Percentiles rank a stretch among this genome's conserved stretches.
Evolutionary conservation across 148 eudicot species (phyloP).

Genomic region (Bassia scoparia): DNA sequence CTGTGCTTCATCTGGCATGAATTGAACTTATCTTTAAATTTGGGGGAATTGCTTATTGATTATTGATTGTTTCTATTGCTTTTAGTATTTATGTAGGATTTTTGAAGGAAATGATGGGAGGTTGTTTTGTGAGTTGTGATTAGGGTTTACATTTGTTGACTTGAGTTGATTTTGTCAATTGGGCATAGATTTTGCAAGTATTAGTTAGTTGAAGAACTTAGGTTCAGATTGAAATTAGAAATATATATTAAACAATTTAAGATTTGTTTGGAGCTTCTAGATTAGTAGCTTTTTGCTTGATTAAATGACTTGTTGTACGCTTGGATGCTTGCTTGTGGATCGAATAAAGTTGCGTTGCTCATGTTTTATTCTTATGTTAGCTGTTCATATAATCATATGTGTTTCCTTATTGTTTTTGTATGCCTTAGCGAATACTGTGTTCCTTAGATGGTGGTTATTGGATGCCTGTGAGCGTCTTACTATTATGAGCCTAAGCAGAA

Average conservation of each 20-base stretch:
- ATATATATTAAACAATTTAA: neutral
- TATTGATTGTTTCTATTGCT: neutral
- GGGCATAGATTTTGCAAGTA: neutral
- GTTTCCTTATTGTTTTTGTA: too few relatives aligned
- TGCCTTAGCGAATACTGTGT: too few relatives aligned
- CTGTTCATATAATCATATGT: too few relatives aligned
- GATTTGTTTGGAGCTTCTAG: too few relatives aligned
- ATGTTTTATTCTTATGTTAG: too few relatives aligned
- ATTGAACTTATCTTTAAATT: neutral
- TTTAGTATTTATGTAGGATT: neutral
- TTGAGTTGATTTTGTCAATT: conserved; percentile 6
- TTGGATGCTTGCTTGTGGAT: too few relatives aligned
- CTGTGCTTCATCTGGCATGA: conserved; percentile 1
- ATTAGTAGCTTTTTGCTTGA: neutral
- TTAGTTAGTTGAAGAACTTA: neutral
- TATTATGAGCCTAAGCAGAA: too few relatives aligned
- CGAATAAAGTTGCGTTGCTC: too few relatives aligned
- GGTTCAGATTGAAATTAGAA: neutral
- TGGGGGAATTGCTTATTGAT: neutral
- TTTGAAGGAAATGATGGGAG: neutral
- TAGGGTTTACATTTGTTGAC: neutral
- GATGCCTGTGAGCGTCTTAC: too few relatives aligned
- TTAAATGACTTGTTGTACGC: too few relatives aligned
- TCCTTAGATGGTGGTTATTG: too few relatives aligned
- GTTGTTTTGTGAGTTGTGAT: neutral